phyloP scores from a whole-genome alignment of 2,329 filamentous ascomycete genomes.

The Botrytis galanthina region DNA sequence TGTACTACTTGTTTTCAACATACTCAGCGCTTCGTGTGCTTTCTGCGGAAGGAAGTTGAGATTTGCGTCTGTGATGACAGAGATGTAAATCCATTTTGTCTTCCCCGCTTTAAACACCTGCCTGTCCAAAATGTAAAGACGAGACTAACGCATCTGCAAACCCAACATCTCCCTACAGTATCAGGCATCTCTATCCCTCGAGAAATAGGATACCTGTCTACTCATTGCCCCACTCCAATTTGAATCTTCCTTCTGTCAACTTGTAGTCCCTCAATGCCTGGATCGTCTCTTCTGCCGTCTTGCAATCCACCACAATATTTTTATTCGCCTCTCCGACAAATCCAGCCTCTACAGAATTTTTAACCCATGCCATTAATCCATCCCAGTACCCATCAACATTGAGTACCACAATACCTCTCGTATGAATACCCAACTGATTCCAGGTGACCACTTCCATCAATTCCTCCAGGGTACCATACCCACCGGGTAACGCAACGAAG shows the following conservation, averaged over 20 bases:
- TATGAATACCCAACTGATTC: conserved; percentile 96
- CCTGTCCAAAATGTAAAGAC: neutral
- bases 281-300: conserved; percentile 69
- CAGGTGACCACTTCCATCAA: conserved; percentile 88
- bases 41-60: neutral
- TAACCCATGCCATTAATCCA: conserved; percentile 78
- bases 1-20: neutral
- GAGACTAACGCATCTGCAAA: neutral
- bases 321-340: conserved; percentile 73
- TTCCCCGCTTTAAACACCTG: neutral
- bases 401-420: conserved; percentile 71
- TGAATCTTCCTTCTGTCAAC: conserved; percentile 70
- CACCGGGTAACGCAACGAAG: conserved; percentile 84
- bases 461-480: conserved; percentile 95
- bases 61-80: neutral
- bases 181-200: neutral
- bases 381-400: conserved; percentile 94
- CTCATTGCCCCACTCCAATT: conserved; percentile 71
- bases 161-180: neutral
- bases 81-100: accelerated
- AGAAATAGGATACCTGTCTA: neutral
- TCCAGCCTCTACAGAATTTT: conserved; percentile 68
- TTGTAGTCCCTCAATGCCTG: conserved; percentile 69
- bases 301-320: conserved; percentile 75
- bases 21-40: neutral